Evolutionary conservation across 768 basidiomycete genomes (phyloP).

Genomic region (Cystofilobasidium capitatum): DNA sequence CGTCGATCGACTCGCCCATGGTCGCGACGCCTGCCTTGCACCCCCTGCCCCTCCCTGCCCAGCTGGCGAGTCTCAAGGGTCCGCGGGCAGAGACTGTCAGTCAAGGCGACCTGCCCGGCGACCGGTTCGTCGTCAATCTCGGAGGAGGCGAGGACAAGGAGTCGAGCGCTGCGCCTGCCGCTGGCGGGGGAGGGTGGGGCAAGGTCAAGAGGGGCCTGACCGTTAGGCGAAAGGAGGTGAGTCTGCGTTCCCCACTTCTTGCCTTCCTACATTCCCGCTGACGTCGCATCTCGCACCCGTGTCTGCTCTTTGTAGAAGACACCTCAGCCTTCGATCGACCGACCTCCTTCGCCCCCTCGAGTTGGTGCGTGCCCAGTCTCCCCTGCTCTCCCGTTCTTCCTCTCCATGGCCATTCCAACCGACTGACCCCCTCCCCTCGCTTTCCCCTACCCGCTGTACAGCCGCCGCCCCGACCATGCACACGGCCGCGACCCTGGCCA

Average conservation of each 20-base stretch:
- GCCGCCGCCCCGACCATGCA: conserved; percentile 1
- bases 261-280: not conserved
- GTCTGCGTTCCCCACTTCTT: not conserved
- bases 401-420: not conserved
- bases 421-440: too few species aligned
- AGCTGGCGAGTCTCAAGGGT: not conserved
- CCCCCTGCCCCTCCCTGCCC: not conserved
- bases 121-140: conserved; percentile 1
- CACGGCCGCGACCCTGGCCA: not conserved
- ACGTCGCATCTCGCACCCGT: not conserved
- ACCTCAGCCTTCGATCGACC: not conserved
- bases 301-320: not conserved
- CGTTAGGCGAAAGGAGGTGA: not conserved
- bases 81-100: not conserved
- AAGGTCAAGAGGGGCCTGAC: not conserved
- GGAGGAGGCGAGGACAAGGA: not conserved
- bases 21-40: not conserved
- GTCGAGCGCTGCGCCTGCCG: not conserved
- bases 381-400: not conserved
- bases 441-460: not conserved
- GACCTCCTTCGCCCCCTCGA: not conserved
- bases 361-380: not conserved
- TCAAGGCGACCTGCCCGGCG: not conserved
- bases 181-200: not conserved
- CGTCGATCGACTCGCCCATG: not conserved